Evolutionary conservation across 306 rosid species (phyloP).

Genomic region (Quercus dentata): DNA sequence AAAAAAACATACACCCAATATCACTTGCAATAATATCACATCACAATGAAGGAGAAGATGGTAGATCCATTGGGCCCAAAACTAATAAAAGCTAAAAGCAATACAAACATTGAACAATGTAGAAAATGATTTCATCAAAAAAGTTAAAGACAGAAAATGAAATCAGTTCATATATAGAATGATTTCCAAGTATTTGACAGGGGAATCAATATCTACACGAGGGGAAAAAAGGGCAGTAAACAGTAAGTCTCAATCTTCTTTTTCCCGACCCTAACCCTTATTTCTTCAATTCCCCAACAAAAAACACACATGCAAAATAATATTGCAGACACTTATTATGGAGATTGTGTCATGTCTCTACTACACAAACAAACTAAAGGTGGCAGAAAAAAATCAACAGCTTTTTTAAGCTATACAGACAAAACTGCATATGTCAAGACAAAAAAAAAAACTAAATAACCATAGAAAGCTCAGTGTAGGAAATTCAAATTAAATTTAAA

Average conservation of each 20-base stretch:
- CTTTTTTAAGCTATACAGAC: not conserved
- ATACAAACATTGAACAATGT: not conserved
- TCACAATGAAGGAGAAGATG: too few species aligned
- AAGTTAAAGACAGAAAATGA: not conserved
- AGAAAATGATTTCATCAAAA: not conserved
- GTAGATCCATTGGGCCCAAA: not conserved
- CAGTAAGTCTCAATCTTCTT: not conserved
- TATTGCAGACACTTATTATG: not conserved
- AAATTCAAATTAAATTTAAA: not conserved
- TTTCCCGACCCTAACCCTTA: not conserved
- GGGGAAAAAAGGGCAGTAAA: not conserved
- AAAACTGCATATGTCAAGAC: not conserved
- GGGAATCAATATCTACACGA: not conserved
- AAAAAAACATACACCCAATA: too few species aligned
- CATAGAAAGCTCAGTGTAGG: not conserved
- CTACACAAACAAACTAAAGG: not conserved
- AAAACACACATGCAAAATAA: not conserved
- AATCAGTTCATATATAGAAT: not conserved
- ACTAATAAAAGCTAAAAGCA: not conserved
- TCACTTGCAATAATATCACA: too few species aligned
- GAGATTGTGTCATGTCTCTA: not conserved
- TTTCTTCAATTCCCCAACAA: not conserved
- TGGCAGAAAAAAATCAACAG: not conserved
- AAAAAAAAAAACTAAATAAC: not conserved
- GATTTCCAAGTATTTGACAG: not conserved